phyloP scores from a whole-genome alignment of 1,139 yeast genomes.

The Nakaseomyces sp. region DNA sequence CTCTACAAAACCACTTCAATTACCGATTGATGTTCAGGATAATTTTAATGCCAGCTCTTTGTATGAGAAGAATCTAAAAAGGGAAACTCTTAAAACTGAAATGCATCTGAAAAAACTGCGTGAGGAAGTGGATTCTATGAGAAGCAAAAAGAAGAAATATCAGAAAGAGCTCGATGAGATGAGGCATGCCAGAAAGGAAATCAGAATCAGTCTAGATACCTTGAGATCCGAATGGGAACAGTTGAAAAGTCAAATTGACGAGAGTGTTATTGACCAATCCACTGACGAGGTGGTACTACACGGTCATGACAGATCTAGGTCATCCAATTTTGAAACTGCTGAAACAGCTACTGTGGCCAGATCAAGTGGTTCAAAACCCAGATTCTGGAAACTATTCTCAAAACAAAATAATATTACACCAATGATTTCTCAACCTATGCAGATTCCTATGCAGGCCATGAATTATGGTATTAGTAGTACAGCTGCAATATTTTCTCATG shows the following conservation, averaged over 20 bases:
- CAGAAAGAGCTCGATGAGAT: slow-evolving; percentile 30
- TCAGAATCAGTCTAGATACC: slow-evolving; percentile 1
- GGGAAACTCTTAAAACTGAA: slow-evolving; percentile 23
- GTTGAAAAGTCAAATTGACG: slow-evolving; percentile 1
- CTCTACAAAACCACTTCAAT: background rate
- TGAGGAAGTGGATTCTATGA: slow-evolving; percentile 28
- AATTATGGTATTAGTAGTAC: slow-evolving; percentile 25
- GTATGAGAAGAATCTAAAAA: slow-evolving; percentile 8
- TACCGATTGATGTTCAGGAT: background rate
- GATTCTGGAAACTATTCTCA: slow-evolving; percentile 30
- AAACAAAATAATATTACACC: slow-evolving; percentile 18
- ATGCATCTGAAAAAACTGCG: slow-evolving; percentile 28
- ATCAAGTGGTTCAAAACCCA: slow-evolving; percentile 26
- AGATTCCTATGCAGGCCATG: slow-evolving; percentile 10
- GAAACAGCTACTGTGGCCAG: slow-evolving; percentile 24
- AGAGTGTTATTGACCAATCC: slow-evolving; percentile 1
- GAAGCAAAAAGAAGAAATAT: slow-evolving; percentile 26
- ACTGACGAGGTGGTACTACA: slow-evolving; percentile 8
- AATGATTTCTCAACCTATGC: slow-evolving; percentile 14
- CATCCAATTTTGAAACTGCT: slow-evolving; percentile 9
- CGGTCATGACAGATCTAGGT: slow-evolving; percentile 13
- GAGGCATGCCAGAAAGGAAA: slow-evolving; percentile 15
- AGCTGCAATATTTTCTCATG: slow-evolving; percentile 8
- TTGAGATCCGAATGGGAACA: slow-evolving; percentile 1
- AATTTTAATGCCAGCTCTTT: background rate